Conservation (phyloP, 768 basidiomycete species). For the Hygrocybe coccinea region DNA sequence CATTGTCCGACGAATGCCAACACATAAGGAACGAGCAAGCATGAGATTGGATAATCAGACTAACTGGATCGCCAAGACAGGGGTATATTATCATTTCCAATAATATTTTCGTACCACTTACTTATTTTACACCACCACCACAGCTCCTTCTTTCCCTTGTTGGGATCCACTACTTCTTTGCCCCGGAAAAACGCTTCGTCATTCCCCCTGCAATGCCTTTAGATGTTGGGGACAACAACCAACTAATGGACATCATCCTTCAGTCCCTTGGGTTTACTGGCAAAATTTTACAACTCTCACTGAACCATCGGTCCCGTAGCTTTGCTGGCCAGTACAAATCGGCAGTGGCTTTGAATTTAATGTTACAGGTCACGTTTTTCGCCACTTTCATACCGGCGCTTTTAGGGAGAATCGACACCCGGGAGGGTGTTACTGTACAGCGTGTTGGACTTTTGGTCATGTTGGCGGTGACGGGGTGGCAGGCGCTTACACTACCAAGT, state of each 20-base stretch:
- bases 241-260: slow-evolving; percentile 1
- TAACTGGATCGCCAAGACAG: slow-evolving; percentile 7
- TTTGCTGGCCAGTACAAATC: slow-evolving; percentile 14
- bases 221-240: background rate
- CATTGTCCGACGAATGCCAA: slow-evolving; percentile 3
- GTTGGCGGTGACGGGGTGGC: slow-evolving; percentile 4
- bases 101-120: background rate
- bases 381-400: slow-evolving; percentile 6
- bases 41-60: slow-evolving; percentile 12
- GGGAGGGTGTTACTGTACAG: slow-evolving; percentile 7
- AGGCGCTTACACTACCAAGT: slow-evolving; percentile 11
- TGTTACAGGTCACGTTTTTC: background rate
- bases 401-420: slow-evolving; percentile 13
- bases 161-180: slow-evolving; percentile 11
- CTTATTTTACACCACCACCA: background rate
- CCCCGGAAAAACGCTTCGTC: slow-evolving; percentile 10
- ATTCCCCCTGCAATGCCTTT: slow-evolving; percentile 6
- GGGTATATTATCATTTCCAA: slow-evolving; percentile 4
- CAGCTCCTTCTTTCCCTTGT: slow-evolving; percentile 8
- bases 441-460: slow-evolving; percentile 1
- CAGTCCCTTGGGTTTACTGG: slow-evolving; percentile 14
- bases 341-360: slow-evolving; percentile 1
- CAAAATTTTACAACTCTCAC: slow-evolving; percentile 4
- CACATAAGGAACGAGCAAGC: slow-evolving; percentile 13
- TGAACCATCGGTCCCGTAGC: slow-evolving; percentile 12